Evolutionary conservation across 306 rosid genomes (phyloP), one percentile per base, ranked within the genome.

Genomic region (Luffa aegyptiaca): DNA sequence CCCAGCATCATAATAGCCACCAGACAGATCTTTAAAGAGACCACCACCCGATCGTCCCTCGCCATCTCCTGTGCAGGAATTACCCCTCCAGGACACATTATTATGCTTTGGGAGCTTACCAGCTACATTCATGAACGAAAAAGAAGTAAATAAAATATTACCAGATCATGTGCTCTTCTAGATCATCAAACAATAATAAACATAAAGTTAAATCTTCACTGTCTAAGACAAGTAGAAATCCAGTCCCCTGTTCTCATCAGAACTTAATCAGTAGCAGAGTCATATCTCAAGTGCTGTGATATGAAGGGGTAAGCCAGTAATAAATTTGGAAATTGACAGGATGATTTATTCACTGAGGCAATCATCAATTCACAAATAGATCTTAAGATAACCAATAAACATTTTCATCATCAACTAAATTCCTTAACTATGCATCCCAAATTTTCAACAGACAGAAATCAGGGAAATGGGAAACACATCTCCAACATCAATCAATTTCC

Each of bases 11-110:
- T 96, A 96, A 61, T 75, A 96, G 8, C 99, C 99, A 61, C 99
- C 99, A 8, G 86, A 83, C 69, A 96, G 89, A 90, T 96, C 91
- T 82, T 90, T 96, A 49, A 89, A 84, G 6, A 83, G 66, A 17
- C 89, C 31, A 26, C 31, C 31, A 26, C 31, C 4, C 0, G 90
- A 82, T 0, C 86, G 31, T 3, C 55, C 87, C 0, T 82, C 87
- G 26, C 99, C 99, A 76, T 96, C 99, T 20, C 83, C 84, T 13
- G 83, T 12, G 51, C 97, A 83, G 1, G 99, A 96, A 84, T 79
- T 96, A 10, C 98, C 98, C 83, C 99, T 93, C 99, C 99, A 96
- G 0, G 99, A 93, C 33, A 96, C 99, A 77, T 96, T 96, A 78
- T 96, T 96, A 77, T 96, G 99, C 83, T 90, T 93, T 0, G 99